phyloP scores from a whole-genome alignment of 768 basidiomycete species.

The Suillus discolor region DNA sequence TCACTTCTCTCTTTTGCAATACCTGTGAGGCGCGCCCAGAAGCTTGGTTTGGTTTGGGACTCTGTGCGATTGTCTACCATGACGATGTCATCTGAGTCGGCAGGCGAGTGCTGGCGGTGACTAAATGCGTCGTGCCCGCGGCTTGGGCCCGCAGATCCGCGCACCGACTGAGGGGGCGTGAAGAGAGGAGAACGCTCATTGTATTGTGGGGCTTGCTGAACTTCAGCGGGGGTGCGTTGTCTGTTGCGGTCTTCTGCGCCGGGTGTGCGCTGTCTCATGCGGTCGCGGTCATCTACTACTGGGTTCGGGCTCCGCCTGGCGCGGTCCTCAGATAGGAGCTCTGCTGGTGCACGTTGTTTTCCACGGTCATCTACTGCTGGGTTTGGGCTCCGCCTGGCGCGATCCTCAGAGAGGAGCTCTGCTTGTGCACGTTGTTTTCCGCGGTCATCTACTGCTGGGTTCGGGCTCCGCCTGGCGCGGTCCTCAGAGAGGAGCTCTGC shows the following conservation, averaged over 20 bases:
- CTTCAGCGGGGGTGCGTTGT: not conserved
- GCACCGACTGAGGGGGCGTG: not conserved
- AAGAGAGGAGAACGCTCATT: conserved; percentile 4
- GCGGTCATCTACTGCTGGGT: not conserved
- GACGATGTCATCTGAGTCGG: not conserved
- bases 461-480: not conserved
- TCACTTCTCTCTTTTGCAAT: not conserved
- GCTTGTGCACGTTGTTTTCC: not conserved
- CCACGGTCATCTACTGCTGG: not conserved
- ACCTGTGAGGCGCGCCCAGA: conserved; percentile 3
- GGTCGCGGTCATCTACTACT: not conserved
- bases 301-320: not conserved
- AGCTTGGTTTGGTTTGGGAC: not conserved
- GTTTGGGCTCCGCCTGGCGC: not conserved
- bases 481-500: not conserved
- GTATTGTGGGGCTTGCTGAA: not conserved
- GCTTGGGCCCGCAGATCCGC: not conserved
- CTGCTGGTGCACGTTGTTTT: not conserved
- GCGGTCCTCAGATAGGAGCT: not conserved
- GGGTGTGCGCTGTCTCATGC: not conserved
- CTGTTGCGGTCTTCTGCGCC: not conserved
- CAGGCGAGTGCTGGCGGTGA: not conserved
- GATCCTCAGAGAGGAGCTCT: not conserved
- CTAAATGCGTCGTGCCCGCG: not conserved
- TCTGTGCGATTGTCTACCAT: not conserved